Percentiles rank a stretch among this genome's conserved stretches.
Evolutionary conservation across 768 basidiomycete species (phyloP).

Genomic region (Mycena olivaceomarginata): DNA sequence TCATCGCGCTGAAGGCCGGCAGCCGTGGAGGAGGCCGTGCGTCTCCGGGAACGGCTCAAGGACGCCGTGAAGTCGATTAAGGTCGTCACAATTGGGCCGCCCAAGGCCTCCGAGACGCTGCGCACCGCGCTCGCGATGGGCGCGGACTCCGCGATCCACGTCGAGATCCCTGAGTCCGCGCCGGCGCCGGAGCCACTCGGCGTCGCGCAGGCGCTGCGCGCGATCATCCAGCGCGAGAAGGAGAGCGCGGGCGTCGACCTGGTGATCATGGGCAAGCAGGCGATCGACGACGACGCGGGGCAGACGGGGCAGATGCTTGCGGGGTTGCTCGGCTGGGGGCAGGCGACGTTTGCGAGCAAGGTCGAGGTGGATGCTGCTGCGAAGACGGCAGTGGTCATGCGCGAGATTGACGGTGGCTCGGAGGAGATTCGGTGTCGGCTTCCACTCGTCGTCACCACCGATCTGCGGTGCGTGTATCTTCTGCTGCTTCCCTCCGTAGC

Average conservation of each 20-base stretch:
- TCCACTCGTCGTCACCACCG: slow-evolving; percentile 94
- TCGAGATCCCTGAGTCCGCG: slow-evolving; percentile 86
- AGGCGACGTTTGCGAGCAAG: slow-evolving; percentile 97
- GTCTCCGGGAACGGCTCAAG: slow-evolving; percentile 91
- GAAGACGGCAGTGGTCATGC: slow-evolving; percentile 81
- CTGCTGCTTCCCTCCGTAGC: neutral
- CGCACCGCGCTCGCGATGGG: slow-evolving; percentile 99
- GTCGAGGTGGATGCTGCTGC: slow-evolving; percentile 80
- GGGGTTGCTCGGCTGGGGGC: slow-evolving; percentile 92
- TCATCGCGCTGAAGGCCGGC: slow-evolving; percentile 28
- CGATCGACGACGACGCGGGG: slow-evolving; percentile 97
- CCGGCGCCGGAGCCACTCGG: slow-evolving; percentile 93
- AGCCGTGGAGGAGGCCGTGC: slow-evolving; percentile 98
- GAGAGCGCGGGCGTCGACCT: slow-evolving; percentile 80
- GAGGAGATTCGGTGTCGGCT: slow-evolving; percentile 88
- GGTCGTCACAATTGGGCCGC: slow-evolving; percentile 94
- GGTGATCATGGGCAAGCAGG: slow-evolving; percentile 98
- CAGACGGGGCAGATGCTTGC: slow-evolving; percentile 99
- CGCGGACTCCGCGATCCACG: slow-evolving; percentile 93
- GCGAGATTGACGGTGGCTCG: slow-evolving; percentile 97
- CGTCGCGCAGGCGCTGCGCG: slow-evolving; percentile 90
- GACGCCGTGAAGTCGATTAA: slow-evolving; percentile 89
- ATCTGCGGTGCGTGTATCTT: slow-evolving; percentile 80
- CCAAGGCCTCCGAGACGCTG: slow-evolving; percentile 92
- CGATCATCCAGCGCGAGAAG: slow-evolving; percentile 80